A percentile compares a stretch with the other conserved stretches of the same genome.
These are phyloP conservation scores for Anthostomella pinea DNA, from an alignment of 2,329 filamentous ascomycete species.

Conservation along the genomic window DNA sequence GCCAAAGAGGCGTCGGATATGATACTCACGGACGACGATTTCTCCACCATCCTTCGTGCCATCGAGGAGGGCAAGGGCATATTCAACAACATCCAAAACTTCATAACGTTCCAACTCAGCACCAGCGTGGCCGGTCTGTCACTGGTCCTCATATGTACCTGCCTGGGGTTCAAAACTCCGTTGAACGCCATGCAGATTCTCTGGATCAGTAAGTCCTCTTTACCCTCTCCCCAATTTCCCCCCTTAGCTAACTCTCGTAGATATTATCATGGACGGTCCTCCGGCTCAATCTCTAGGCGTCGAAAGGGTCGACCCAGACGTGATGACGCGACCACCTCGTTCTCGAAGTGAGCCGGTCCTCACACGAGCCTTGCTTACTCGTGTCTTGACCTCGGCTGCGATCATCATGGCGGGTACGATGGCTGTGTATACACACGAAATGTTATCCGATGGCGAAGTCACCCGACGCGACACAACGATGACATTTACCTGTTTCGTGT, in stretches of 20 bases:
- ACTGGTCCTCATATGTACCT: constrained; percentile 87
- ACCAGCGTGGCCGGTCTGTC: constrained; percentile 92
- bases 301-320: constrained; percentile 87
- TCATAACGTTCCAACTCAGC: constrained; percentile 96
- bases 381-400: constrained; percentile 81
- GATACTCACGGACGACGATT: constrained; percentile 87
- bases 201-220: constrained; percentile 82
- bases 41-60: constrained; percentile 85
- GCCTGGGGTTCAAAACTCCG: constrained; percentile 89
- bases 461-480: constrained; percentile 96
- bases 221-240: constrained; percentile 6
- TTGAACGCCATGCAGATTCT: constrained; percentile 99
- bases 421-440: constrained; percentile 86
- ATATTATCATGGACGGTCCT: constrained; percentile 99
- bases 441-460: constrained; percentile 77
- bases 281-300: constrained; percentile 96
- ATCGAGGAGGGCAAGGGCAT: constrained; percentile 99
- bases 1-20: constrained; percentile 95
- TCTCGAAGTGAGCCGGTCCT: constrained; percentile 85
- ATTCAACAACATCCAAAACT: constrained; percentile 99
- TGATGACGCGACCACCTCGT: constrained; percentile 86
- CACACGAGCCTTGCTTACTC: constrained; percentile 75
- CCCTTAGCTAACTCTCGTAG: constrained; percentile 46
- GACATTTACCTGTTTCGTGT: constrained; percentile 98
- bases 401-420: constrained; percentile 94